These are phyloP conservation scores for Talaromyces thailandensis DNA, from an alignment of 495 filamentous ascomycete species.

Conservation along the genomic window DNA sequence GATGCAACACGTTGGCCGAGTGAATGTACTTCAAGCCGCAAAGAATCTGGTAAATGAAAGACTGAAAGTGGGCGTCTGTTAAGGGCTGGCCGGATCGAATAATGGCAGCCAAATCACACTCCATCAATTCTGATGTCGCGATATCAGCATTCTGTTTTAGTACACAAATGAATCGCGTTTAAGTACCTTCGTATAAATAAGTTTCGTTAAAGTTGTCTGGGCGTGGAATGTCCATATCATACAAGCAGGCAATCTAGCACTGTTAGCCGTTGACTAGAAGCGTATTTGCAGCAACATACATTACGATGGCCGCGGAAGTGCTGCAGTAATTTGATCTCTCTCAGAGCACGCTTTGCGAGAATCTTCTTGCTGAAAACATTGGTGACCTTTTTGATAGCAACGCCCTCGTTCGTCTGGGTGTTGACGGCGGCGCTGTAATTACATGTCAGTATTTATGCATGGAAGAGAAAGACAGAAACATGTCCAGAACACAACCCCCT, in stretches of 20 bases:
- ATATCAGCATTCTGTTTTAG: slow-evolving; percentile 9
- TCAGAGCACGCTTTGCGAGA: slow-evolving; percentile 89
- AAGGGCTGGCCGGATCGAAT: slow-evolving; percentile 92
- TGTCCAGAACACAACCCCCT: not conserved
- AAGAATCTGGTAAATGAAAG: slow-evolving; percentile 90
- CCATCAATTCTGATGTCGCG: slow-evolving; percentile 77
- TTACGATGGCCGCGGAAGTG: slow-evolving; percentile 89
- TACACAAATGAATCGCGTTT: not conserved
- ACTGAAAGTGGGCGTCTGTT: slow-evolving; percentile 94
- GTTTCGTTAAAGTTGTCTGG: slow-evolving; percentile 99
- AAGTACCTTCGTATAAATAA: slow-evolving; percentile 90
- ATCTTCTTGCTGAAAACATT: slow-evolving; percentile 99
- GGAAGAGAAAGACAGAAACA: not conserved
- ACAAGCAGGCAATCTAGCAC: slow-evolving; percentile 87
- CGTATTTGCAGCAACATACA: slow-evolving; percentile 28
- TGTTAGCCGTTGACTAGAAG: slow-evolving; percentile 16
- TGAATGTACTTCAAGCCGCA: slow-evolving; percentile 98
- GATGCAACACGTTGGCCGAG: slow-evolving; percentile 93
- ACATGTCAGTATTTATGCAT: not conserved
- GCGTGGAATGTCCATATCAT: slow-evolving; percentile 98
- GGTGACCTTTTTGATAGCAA: slow-evolving; percentile 98
- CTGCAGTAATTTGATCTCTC: slow-evolving; percentile 97
- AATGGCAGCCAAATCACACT: slow-evolving; percentile 96
- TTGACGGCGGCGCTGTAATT: slow-evolving; percentile 80
- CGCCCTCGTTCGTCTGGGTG: slow-evolving; percentile 83